These are phyloP conservation scores for Shiraia bambusicola DNA, from an alignment of 2,329 filamentous ascomycete species.

Conservation along the genomic window DNA sequence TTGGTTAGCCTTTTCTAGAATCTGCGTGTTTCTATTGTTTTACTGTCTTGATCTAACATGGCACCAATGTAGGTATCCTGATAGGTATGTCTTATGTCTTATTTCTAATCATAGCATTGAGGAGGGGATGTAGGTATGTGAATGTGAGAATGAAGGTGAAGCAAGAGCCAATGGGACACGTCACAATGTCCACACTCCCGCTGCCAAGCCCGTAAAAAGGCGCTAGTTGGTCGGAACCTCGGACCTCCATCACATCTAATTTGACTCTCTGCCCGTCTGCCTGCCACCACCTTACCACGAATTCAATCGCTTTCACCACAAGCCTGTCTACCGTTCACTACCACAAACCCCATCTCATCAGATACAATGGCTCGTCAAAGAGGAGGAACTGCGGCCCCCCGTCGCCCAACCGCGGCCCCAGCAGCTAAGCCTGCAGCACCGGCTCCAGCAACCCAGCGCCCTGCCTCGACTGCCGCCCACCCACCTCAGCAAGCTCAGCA, in stretches of 20 bases:
- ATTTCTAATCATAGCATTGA: too few species aligned
- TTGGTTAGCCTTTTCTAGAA: too few species aligned
- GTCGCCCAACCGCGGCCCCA: slow-evolving; percentile 47
- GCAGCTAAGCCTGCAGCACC: slow-evolving; percentile 56
- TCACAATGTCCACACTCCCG: slow-evolving; percentile 4
- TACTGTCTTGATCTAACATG: too few species aligned
- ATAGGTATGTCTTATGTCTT: too few species aligned
- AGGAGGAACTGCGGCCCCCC: slow-evolving; percentile 47
- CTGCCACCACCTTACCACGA: slow-evolving; percentile 4
- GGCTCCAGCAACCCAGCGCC: slow-evolving; percentile 54
- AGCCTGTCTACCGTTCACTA: slow-evolving; percentile 3
- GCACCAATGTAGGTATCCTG: too few species aligned
- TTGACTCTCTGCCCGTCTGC: slow-evolving; percentile 16
- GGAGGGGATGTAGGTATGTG: too few species aligned
- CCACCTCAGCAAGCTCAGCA: slow-evolving; percentile 47
- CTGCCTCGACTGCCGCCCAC: slow-evolving; percentile 66
- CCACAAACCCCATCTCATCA: slow-evolving; percentile 4
- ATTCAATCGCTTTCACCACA: slow-evolving; percentile 3
- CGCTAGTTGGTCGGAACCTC: slow-evolving; percentile 32
- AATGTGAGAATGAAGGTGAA: too few species aligned
- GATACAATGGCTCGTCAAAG: slow-evolving; percentile 53
- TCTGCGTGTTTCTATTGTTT: too few species aligned
- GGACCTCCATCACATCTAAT: slow-evolving; percentile 17
- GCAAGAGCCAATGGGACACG: too few species aligned
- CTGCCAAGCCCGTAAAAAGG: slow-evolving; percentile 16